Base-by-base conservation (phyloP, 192 early-diverging fungal genomes). In the Coemansia asiatica region DNA sequence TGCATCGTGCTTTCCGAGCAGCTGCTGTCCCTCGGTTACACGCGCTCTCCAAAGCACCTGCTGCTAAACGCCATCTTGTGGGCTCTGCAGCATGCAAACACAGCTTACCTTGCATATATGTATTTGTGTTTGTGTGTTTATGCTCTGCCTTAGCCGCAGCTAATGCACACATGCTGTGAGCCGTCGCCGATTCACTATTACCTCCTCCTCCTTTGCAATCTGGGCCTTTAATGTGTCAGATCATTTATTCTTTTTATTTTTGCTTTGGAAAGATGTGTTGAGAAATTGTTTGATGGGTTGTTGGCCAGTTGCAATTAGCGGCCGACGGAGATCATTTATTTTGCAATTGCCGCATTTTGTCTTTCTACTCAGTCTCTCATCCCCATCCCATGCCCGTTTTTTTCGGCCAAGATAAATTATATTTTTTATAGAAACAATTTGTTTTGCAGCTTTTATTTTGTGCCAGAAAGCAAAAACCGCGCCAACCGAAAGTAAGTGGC, bases 321-420 rank as follows among this genome's bases (percentile, higher is more conserved):
- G 53, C 53, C 53, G 53, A 28, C 53, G 53, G 53, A 55, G 53
- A 55, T 55, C 53, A 2, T 55, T 55, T 55, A 55, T 55, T 55
- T 55, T 55, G 53, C 25, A 29, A 55, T 55, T 55, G 53, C 53
- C 53, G 53, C 53, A 55, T 28, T 55, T 26, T 6, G 2, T 54
- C 26, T 16, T 21, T 26, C 22, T 10, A 15, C 25, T 54, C 51
- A 12, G 51, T 26, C 23, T 26, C 26, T 26, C 22, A 54, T 10
- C 23, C 23, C 16, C 48, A 21, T 10, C 51, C 51, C 51, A 25
- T 54, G 26, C 26, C 26, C 9, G 0, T 49, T 13, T 55, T 55
- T 55, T 55, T 55, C 53, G 53, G 53, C 53, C 53, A 44, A 16
- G 53, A 55, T 28, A 31, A 31, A 26, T 1, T 1, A 15, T 2